A percentile compares a stretch with the other conserved stretches of the same genome.
phyloP scores from a whole-genome alignment of 305 asterid species.

The Solanum hybrid region DNA sequence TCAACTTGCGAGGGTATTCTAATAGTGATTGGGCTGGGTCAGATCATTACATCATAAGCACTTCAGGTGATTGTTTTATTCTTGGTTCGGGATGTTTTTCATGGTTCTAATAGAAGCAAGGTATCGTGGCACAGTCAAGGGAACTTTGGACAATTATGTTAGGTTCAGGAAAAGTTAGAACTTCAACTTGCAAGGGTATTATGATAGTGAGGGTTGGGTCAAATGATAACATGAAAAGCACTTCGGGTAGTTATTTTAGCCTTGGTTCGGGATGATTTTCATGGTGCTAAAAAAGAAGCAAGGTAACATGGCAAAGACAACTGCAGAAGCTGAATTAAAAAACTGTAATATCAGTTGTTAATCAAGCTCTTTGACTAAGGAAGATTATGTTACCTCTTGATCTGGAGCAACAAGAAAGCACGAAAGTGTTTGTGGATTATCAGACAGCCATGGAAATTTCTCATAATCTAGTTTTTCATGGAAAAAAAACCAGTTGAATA shows the following conservation, averaged over 20 bases:
- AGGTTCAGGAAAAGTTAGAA: neutral
- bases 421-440: neutral
- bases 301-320: neutral
- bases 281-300: neutral
- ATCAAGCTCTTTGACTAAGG: neutral
- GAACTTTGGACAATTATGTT: neutral
- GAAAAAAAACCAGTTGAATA: neutral
- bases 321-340: too few species aligned
- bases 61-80: too few species aligned
- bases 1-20: neutral
- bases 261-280: neutral
- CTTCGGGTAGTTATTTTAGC: neutral
- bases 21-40: neutral
- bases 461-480: neutral
- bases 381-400: neutral
- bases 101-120: too few species aligned
- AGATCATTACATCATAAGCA: neutral
- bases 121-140: too few species aligned
- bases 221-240: neutral
- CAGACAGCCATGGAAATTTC: neutral
- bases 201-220: neutral
- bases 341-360: neutral
- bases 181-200: neutral
- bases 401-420: neutral
- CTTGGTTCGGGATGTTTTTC: too few species aligned